phyloP scores from a whole-genome alignment of 2,329 filamentous ascomycete species.

The Pyrenophora seminiperda region DNA sequence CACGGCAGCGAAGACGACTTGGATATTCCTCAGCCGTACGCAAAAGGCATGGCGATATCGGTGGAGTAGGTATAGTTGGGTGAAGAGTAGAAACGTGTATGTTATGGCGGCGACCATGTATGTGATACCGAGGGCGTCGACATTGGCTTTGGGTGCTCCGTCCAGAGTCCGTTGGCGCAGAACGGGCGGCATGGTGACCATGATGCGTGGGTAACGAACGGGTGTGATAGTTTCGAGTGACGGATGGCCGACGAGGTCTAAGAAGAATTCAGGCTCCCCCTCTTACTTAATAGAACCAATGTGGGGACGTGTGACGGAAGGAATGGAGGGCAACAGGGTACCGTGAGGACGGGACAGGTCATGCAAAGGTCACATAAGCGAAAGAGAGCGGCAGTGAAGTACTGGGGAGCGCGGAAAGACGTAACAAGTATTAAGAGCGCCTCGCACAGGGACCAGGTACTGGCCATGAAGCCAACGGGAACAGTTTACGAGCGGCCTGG shows the following conservation, averaged over 20 bases:
- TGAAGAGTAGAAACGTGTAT: slow-evolving; percentile 41
- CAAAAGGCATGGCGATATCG: slow-evolving; percentile 38
- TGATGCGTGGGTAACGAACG: slow-evolving; percentile 24
- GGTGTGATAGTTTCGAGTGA: slow-evolving; percentile 15
- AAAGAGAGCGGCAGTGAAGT: slow-evolving; percentile 32
- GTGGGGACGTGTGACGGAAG: slow-evolving; percentile 29
- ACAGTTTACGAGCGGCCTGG: slow-evolving; percentile 32
- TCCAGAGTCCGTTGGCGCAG: slow-evolving; percentile 35
- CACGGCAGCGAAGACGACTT: slow-evolving; percentile 42
- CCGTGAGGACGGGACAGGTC: slow-evolving; percentile 29
- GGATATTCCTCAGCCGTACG: slow-evolving; percentile 42
- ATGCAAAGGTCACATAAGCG: slow-evolving; percentile 39
- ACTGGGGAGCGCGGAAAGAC: slow-evolving; percentile 21
- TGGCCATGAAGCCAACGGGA: slow-evolving; percentile 26
- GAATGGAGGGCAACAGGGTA: slow-evolving; percentile 26
- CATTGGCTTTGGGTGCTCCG: slow-evolving; percentile 36
- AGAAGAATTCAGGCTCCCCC: slow-evolving; percentile 29
- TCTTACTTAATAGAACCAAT: slow-evolving; percentile 34
- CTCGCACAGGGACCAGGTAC: slow-evolving; percentile 25
- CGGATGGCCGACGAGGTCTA: slow-evolving; percentile 6
- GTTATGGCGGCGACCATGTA: slow-evolving; percentile 41
- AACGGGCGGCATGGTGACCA: slow-evolving; percentile 42
- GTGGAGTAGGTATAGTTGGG: slow-evolving; percentile 39
- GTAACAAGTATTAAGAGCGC: slow-evolving; percentile 30
- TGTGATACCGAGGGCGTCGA: slow-evolving; percentile 38